Evolutionary conservation across 805 yeast genomes (phyloP).

Genomic region (Tetrapisispora arboricola): DNA sequence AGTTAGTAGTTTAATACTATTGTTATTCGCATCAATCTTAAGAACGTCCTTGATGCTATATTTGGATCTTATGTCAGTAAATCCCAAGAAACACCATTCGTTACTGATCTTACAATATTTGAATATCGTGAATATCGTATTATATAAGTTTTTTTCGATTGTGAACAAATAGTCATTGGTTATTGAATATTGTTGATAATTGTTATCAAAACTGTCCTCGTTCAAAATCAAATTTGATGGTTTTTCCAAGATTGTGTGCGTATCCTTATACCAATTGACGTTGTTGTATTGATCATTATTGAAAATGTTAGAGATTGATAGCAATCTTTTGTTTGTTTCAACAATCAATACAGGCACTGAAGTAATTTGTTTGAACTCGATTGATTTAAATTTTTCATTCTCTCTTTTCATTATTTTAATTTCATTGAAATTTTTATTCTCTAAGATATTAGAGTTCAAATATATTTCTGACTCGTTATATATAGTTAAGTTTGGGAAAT

Average conservation of each 20-base stretch:
- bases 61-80: conserved; percentile 15
- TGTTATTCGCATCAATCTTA: not conserved
- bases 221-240: not conserved
- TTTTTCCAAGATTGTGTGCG: conserved; percentile 3
- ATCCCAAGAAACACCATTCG: conserved; percentile 14
- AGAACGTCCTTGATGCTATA: conserved; percentile 10
- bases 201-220: not conserved
- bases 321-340: conserved; percentile 5
- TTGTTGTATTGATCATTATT: not conserved
- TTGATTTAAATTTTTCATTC: not conserved
- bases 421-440: not conserved
- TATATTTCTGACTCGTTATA: conserved; percentile 5
- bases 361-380: not conserved
- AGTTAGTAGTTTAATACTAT: not conserved
- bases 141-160: conserved; percentile 14
- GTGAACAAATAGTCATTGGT: conserved; percentile 5
- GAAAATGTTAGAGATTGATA: conserved; percentile 1
- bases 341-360: not conserved
- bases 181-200: not conserved
- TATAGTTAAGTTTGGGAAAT: conserved; percentile 6
- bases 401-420: conserved; percentile 1
- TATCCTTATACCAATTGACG: conserved; percentile 3
- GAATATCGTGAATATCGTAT: conserved; percentile 13
- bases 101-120: conserved; percentile 6
- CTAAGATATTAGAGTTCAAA: conserved; percentile 4